Evolutionary conservation across 2,329 filamentous ascomycete species (phyloP).

Genomic region (Aureobasidium sp.): DNA sequence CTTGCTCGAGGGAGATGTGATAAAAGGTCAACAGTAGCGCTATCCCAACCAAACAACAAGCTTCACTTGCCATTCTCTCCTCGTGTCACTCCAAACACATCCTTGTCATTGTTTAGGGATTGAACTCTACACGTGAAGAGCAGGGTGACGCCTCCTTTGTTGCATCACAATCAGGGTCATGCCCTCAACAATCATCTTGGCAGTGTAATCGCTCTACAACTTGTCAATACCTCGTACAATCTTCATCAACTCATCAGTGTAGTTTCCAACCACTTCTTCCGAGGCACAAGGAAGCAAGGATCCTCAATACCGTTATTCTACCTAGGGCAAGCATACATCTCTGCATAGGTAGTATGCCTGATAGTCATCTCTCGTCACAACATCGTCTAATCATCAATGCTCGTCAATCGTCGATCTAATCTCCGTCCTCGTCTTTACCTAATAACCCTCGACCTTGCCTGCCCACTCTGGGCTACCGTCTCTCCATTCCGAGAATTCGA

Average conservation of each 20-base stretch:
- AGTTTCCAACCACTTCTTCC: too few species aligned
- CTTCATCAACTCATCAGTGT: too few species aligned
- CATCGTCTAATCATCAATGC: neutral
- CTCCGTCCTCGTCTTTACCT: constrained; percentile 14
- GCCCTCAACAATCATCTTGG: neutral
- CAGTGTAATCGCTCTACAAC: neutral
- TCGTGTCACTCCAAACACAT: too few species aligned
- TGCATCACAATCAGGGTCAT: neutral
- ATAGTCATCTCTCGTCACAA: neutral
- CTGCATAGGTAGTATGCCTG: neutral
- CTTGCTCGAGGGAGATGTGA: neutral
- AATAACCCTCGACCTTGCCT: neutral
- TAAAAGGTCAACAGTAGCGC: neutral
- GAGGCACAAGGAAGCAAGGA: too few species aligned
- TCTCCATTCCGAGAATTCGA: constrained; percentile 29
- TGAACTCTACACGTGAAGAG: neutral
- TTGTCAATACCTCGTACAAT: neutral
- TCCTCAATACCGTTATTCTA: neutral
- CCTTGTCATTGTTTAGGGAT: neutral
- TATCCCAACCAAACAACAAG: too few species aligned
- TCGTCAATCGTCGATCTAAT: neutral
- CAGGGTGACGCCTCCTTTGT: neutral
- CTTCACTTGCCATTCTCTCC: too few species aligned
- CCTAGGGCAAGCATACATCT: neutral
- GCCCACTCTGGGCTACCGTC: constrained; percentile 25